Evolutionary conservation across 2,329 filamentous ascomycete species (phyloP), one percentile per base, ranked within the genome.

Genomic region (Penicillium rolfsii): DNA sequence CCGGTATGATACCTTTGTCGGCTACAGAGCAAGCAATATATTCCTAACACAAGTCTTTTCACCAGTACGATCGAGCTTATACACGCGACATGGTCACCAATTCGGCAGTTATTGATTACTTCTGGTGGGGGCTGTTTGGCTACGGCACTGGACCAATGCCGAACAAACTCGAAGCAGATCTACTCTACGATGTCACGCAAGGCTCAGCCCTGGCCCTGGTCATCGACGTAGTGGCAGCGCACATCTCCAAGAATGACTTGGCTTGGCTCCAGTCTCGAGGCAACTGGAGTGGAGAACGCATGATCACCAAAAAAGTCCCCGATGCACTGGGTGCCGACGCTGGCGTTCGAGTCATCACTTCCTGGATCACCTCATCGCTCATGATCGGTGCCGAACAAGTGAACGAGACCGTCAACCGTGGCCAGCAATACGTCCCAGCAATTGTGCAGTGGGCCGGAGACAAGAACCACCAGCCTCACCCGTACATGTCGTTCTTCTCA

Each of bases 1-100:
- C 87, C 87, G 24, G 0, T 89, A 86, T 86, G 87, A 89, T 70
- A 81, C 86, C 0, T 77, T 81, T 0, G 88, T 88, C 63, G 85
- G 85, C 0, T 88, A 83, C 59, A 85, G 88, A 60, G 87, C 88
- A 85, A 87, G 85, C 75, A 80, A 6, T 87, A 88, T 64, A 70
- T 87, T 4, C 83, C 83, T 56, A 22, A 43, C 38, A n/a, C 26
- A 22, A 22, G 78, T 88, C 50, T 81, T 87, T 71, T 82, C 82
- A 0, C 70, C 85, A 16, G 85, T 85, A 74, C 1, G 83, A 86
- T 53, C 85, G 83, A 64, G 81, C 74, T 0, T 86, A 85, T 56
- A 76, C 67, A 0, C 82, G 81, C 0, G 76, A 79, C 59, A 76
- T 77, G 62, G 76, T 76, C 1, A 68, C 69, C 5, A 77, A 81